Base-by-base conservation (phyloP, 2,329 filamentous ascomycete genomes). In the Colletotrichum sansevieriae region DNA sequence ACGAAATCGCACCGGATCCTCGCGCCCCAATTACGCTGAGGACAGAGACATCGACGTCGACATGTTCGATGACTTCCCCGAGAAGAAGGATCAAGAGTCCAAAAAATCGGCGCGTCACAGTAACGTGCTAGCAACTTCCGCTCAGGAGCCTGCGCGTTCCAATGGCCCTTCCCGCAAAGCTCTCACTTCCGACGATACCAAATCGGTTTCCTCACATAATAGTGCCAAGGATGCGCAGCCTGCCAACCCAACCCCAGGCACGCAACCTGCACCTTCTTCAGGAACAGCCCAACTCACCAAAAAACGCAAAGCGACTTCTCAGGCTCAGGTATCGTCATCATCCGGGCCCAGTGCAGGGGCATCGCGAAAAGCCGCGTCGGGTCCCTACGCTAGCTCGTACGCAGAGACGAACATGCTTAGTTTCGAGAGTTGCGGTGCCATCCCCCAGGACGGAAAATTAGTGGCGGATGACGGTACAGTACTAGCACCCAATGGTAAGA, bases 11-110 rank as follows among this genome's bases (percentile, higher is more conserved):
- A 91, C 88, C 66, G 92, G 92, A 75, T 89, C 87, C 73, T 87
- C 92, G 74, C 92, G 96, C 73, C 90, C 92, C 73, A 99, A 99
- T 81, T 99, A 99, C 80, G 95, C 96, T 58, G 96, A 99, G 82
- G 93, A 95, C 80, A 92, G 88, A 81, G 95, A 98, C 79, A 85
- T 95, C 73, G 95, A 98, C 75, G 90, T 93, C 80, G 96, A 98
- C 68, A 81, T 86, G 78, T 93, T 94, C 78, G 95, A 98, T 75
- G 87, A 86, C 78, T 82, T 85, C 76, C 78, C 83, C 61, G 81
- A 87, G 73, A 84, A 85, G 75, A 85, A 88, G 73, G 85, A 88
- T 15, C 82, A 83, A 63, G 86, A 88, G 70, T 74, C 82, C 61
- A 89, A 89, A 77, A 91, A 91, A 76, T 78, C 83, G 43, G 83